Evolutionary conservation across 2,329 filamentous ascomycete species (phyloP).

Genomic region (Moelleriella libera): DNA sequence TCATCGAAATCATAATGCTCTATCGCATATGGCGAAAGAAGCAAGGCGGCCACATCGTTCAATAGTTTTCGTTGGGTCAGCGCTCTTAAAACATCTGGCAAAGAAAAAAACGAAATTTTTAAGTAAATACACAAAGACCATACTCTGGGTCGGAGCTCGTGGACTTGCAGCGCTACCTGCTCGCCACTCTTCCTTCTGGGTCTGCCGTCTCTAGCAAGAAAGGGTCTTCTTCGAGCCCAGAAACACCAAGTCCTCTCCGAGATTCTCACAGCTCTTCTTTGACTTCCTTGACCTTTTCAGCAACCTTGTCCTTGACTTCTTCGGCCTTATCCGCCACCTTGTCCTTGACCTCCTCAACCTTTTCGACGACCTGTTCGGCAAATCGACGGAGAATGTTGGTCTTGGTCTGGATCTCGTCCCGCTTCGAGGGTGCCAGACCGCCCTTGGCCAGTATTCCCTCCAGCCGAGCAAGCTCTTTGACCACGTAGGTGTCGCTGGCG

Average conservation of each 20-base stretch:
- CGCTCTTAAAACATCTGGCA: neutral
- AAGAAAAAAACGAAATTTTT: neutral
- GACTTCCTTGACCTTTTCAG: conserved; percentile 11
- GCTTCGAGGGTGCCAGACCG: conserved; percentile 69
- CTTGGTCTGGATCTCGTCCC: conserved; percentile 75
- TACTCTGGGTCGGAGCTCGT: too few relatives aligned
- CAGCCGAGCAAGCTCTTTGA: conserved; percentile 75
- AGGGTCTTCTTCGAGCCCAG: too few relatives aligned
- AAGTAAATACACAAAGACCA: too few relatives aligned
- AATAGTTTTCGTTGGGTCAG: neutral
- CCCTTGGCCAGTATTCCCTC: conserved; percentile 75
- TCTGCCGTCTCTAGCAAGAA: too few relatives aligned
- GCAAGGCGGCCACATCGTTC: neutral
- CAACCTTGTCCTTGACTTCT: conserved; percentile 21
- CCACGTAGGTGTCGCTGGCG: conserved; percentile 62
- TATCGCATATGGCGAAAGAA: neutral
- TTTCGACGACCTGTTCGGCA: conserved; percentile 41
- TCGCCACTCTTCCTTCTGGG: too few relatives aligned
- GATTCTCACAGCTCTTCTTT: conserved; percentile 15
- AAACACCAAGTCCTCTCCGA: too few relatives aligned
- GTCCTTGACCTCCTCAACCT: conserved; percentile 37
- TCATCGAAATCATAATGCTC: conserved; percentile 19
- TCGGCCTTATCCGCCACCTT: conserved; percentile 1
- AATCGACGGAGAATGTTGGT: conserved; percentile 82
- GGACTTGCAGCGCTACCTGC: too few relatives aligned